Base-by-base conservation (phyloP, 164 flowering plant genomes). In the Nymphaea colorata region DNA sequence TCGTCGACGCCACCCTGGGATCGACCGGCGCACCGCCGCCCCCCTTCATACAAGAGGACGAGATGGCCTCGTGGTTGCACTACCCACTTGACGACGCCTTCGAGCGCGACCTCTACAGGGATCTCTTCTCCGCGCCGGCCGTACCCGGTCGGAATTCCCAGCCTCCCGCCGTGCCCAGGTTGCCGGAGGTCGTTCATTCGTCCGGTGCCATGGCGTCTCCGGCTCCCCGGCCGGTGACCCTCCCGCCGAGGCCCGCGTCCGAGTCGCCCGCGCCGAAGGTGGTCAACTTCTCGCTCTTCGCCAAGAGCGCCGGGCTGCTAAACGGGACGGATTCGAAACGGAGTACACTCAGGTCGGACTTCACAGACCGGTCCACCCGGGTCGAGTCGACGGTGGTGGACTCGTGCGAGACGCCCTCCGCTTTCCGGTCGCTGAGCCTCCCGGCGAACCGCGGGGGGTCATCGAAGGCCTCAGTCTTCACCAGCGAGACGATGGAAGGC, bases 21-120 rank as follows among this genome's bases (percentile, higher is more conserved):
- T 66, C 71, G 41, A 62, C 66, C 41, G 68, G 5, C 43, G 64
- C 53, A 3, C 61, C 69, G 59, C 45, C 78, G 62, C 82, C 79
- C 41, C 82, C 87, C 18, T 89, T 86, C 73, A 86, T 90, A 79
- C 92, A 86, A 64, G 98, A 93, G 63, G 98, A 89, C 66, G 97
- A 90, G 77, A 89, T 93, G 98, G 86, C 89, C 12, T 81, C 96
- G 0, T 93, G 94, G 97, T 82, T 93, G 44, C 93, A 93, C 65
- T 85, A 82, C 62, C 86, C 91, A 7, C 79, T 87, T 17, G 85
- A 83, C 16, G 82, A 82, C 59, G 43, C 77, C 16, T 77, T 80
- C 65, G 84, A 11, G 36, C 36, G 36, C 36, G 78, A 79, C 59
- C 79, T 85, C 76, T 78, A 77, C 68, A 59, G 81, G 72, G 89